Evolutionary conservation across 2,329 filamentous ascomycete genomes (phyloP).

Genomic region (Nigrograna mackinnonii): DNA sequence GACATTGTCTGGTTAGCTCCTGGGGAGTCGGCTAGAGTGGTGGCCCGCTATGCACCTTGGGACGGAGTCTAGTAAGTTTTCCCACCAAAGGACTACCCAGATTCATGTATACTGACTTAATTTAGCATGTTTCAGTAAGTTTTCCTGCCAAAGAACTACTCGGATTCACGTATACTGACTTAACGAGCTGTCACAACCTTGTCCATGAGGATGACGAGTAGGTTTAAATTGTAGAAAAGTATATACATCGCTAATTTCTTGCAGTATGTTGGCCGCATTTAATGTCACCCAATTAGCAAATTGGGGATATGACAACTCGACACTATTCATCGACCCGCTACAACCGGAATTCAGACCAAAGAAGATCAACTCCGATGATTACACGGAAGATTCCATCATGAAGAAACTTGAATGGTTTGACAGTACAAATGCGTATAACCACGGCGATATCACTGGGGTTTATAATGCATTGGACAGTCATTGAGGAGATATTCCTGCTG

Average conservation of each 20-base stretch:
- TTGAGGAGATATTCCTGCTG: too few relatives aligned
- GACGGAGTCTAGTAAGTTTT: constrained; percentile 50
- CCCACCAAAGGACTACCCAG: neutral
- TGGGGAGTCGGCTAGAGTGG: constrained; percentile 44
- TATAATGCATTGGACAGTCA: constrained; percentile 13
- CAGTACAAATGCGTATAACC: constrained; percentile 32
- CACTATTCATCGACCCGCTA: constrained; percentile 36
- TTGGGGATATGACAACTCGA: constrained; percentile 35
- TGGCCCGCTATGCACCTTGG: constrained; percentile 36
- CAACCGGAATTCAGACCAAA: constrained; percentile 30
- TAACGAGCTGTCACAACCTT: constrained; percentile 47
- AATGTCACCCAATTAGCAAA: constrained; percentile 44
- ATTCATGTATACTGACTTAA: too few relatives aligned
- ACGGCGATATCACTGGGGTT: constrained; percentile 7
- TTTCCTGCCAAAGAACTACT: constrained; percentile 1
- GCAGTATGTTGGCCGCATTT: constrained; percentile 47
- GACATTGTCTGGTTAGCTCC: constrained; percentile 60
- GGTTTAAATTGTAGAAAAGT: constrained; percentile 6
- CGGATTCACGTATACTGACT: too few relatives aligned
- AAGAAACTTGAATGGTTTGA: constrained; percentile 35
- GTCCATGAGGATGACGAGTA: constrained; percentile 49
- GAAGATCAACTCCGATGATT: constrained; percentile 23
- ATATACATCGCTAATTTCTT: constrained; percentile 8
- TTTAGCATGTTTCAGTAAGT: constrained; percentile 43
- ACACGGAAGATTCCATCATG: constrained; percentile 24